Base-by-base conservation (phyloP, 2,329 filamentous ascomycete genomes). In the Hirsutella rhossiliensis region DNA sequence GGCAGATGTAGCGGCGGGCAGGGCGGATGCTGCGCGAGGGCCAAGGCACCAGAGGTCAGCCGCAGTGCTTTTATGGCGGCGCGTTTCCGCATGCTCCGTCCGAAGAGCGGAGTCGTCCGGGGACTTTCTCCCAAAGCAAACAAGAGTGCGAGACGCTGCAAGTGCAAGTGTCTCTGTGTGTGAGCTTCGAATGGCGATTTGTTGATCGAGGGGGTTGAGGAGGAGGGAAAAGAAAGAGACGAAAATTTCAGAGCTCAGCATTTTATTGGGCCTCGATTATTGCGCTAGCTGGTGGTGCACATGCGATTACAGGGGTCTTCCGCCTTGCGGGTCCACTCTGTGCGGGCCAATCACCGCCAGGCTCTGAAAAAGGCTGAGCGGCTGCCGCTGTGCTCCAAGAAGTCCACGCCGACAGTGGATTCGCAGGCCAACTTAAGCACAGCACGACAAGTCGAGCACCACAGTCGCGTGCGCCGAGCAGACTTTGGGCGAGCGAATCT, bases 81-180 rank as follows among this genome's bases (percentile, higher is more conserved):
- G 89, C 87, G 86, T 96, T 94, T 94, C 87, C 87, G 87, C 89
- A 77, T 58, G 57, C 59, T 60, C 59, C 54, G 23, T 60, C 59
- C 54, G 23, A 27, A 52, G 46, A 53, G 61, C 60, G 56, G 65
- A 69, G 74, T 75, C 76, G 89, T 96, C 90, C 90, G 90, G 90
- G 90, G 90, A 97, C 90, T 97, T 97, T 97, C 90, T 95, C 90
- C 90, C 88, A 92, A 96, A 96, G 89, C 89, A 62, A 54, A 59
- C 50, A 41, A 48, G 54, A 59, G 56, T 37, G 58, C 62, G 61
- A 67, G 53, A 64, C 53, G 57, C 56, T 56, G 50, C 51, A 40
- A 48, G 44, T 46, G 42, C 47, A 31, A 48, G 48, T 43, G 60
- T 77, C 73, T 84, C 87, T 83, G 87, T 94, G 71, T 83, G 86